Base-by-base conservation (phyloP, 805 yeast species). In the Lipomyces lipofer region DNA sequence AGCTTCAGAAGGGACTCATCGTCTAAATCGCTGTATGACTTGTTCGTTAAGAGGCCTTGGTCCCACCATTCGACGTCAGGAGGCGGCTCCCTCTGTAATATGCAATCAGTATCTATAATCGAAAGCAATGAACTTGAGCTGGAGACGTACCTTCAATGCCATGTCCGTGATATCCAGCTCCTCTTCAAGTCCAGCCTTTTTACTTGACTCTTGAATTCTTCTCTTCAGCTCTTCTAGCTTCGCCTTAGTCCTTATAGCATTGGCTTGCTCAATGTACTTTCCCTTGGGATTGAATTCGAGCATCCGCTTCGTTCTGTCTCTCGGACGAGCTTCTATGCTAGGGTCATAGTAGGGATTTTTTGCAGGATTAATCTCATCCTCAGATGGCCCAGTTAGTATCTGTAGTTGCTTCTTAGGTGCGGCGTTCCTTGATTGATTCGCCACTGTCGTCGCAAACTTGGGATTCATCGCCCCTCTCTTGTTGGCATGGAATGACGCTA, bases 31-130 rank as follows among this genome's bases (percentile, higher is more conserved):
- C 63, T 61, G 22, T 74, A 70, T 0, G 63, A 62, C 25, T 74
- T 76, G 49, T 69, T 74, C 33, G 71, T 71, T 1, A 86, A 61
- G 45, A 81, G 79, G 1, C 81, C 81, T 50, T 70, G 67, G 70
- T 92, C 97, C 97, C 97, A 92, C 96, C 97, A 89, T 68, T 90
- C 97, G 1, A 83, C 69, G 1, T 53, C 57, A 0, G 96, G 95
- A 1, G 91, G 90, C 17, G 56, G 65, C 0, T 65, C 67, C 24
- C 39, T 22, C 52, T 49, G 28, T 5, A 32, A 36, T 7, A 36
- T 19, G 21, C 10, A n/a, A 39, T 36, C 19, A 50, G 40, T 35
- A 22, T 43, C 21, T 7, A 17, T 25, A 13, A 9, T 38, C n/a
- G 12, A 10, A 24, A 30, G 30, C 9, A 33, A n/a, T n/a, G n/a